Conservation (phyloP, 1,284 basidiomycete species). For the Coniferiporia weirii region DNA sequence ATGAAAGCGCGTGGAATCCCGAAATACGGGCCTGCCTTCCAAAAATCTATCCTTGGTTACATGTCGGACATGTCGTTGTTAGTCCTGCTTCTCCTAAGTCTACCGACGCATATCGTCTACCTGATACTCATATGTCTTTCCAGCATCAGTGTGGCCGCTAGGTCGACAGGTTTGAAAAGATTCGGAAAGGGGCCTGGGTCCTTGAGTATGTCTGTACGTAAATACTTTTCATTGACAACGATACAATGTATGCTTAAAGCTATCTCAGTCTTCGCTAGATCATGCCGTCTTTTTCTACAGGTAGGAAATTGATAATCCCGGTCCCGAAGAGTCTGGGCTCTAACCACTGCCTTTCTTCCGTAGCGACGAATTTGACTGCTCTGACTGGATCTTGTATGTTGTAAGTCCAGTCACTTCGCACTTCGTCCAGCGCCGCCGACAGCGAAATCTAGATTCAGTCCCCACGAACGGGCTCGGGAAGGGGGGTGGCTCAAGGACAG, state of each 20-base stretch:
- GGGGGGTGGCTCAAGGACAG: slow-evolving; percentile 71
- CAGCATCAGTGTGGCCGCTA: slow-evolving; percentile 63
- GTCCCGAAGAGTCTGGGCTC: not conserved
- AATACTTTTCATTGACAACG: not conserved
- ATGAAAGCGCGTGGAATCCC: slow-evolving; percentile 69
- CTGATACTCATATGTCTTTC: slow-evolving; percentile 9
- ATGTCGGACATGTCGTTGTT: slow-evolving; percentile 83
- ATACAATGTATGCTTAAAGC: not conserved
- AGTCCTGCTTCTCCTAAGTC: slow-evolving; percentile 23
- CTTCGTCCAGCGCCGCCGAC: slow-evolving; percentile 2
- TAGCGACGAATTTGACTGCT: slow-evolving; percentile 72
- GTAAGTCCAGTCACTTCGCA: slow-evolving; percentile 35
- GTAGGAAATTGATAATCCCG: slow-evolving; percentile 19
- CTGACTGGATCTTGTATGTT: slow-evolving; percentile 78
- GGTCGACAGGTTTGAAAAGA: slow-evolving; percentile 60
- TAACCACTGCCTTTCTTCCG: slow-evolving; percentile 8
- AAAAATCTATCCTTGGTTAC: slow-evolving; percentile 88
- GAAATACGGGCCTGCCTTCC: slow-evolving; percentile 64
- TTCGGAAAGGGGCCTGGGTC: slow-evolving; percentile 43
- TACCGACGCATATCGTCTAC: not conserved
- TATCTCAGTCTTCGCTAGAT: slow-evolving; percentile 69
- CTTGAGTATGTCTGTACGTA: slow-evolving; percentile 66
- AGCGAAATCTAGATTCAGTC: slow-evolving; percentile 48
- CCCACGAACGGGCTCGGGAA: slow-evolving; percentile 63
- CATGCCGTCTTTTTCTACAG: slow-evolving; percentile 82